phyloP scores from a whole-genome alignment of 805 yeast species.

The Saccharomycopsis sp. region DNA sequence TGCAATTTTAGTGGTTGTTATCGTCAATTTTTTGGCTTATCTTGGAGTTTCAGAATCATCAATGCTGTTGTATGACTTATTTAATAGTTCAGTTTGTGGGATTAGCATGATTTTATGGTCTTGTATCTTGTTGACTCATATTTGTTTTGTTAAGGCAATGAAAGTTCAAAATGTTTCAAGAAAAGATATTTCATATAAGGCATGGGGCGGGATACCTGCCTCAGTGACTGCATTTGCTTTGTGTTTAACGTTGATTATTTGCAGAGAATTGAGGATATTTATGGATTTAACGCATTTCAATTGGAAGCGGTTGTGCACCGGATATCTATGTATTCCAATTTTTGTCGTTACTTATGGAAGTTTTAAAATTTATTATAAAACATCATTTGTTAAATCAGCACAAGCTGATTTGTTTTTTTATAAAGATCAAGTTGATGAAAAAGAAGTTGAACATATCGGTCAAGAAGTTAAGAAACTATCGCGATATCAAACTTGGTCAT shows the following conservation, averaged over 20 bases:
- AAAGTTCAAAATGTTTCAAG: slow-evolving; percentile 37
- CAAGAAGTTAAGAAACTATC: slow-evolving; percentile 13
- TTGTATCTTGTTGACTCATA: slow-evolving; percentile 36
- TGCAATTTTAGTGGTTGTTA: slow-evolving; percentile 33
- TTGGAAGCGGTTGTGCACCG: slow-evolving; percentile 38
- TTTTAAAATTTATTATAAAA: slow-evolving; percentile 34
- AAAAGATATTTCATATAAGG: slow-evolving; percentile 31
- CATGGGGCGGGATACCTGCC: slow-evolving; percentile 40
- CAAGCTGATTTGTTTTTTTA: slow-evolving; percentile 38
- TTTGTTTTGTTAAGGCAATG: slow-evolving; percentile 39
- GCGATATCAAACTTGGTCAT: neutral
- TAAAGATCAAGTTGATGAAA: slow-evolving; percentile 40
- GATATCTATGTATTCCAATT: slow-evolving; percentile 27
- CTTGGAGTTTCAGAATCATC: slow-evolving; percentile 37
- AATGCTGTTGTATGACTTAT: slow-evolving; percentile 34
- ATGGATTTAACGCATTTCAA: slow-evolving; percentile 32
- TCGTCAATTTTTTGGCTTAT: slow-evolving; percentile 36
- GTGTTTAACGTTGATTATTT: slow-evolving; percentile 31
- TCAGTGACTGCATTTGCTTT: slow-evolving; percentile 34
- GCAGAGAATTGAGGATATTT: slow-evolving; percentile 40
- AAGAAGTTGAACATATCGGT: slow-evolving; percentile 27
- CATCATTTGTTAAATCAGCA: slow-evolving; percentile 28
- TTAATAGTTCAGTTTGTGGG: slow-evolving; percentile 39
- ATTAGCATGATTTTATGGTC: slow-evolving; percentile 41
- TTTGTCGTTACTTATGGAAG: slow-evolving; percentile 32